These are phyloP conservation scores for Phytophthora sojae DNA, from an alignment of 352 stramenopile genomes.

Conservation along the genomic window DNA sequence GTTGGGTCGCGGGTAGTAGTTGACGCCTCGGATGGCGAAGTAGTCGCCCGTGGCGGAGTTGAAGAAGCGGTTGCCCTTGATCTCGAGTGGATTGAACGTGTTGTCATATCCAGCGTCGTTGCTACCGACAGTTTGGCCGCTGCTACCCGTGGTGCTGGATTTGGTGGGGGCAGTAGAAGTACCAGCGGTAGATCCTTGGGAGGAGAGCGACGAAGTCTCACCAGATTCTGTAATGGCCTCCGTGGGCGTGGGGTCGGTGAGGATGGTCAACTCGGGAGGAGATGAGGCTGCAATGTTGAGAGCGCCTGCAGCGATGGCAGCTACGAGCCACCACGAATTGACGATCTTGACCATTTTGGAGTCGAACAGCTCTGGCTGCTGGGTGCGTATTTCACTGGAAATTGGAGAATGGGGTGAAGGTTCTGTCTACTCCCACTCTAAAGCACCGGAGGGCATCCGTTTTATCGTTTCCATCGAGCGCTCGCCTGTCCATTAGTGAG, in stretches of 20 bases:
- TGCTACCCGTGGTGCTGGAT: not conserved
- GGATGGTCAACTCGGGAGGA: conserved; percentile 24
- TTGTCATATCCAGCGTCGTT: conserved; percentile 21
- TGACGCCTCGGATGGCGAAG: conserved; percentile 79
- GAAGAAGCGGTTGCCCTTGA: conserved; percentile 81
- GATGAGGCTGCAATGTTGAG: not conserved
- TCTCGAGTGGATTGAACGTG: not conserved
- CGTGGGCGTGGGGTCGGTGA: not conserved
- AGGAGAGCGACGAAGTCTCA: not conserved
- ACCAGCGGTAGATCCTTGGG: not conserved
- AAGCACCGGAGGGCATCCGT: conserved; percentile 1
- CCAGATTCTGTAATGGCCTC: conserved; percentile 4
- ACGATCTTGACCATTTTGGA: conserved; percentile 23
- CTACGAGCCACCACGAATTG: conserved; percentile 9
- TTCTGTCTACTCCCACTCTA: not conserved
- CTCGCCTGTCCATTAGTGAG: conserved; percentile 8
- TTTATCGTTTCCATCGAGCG: conserved; percentile 8
- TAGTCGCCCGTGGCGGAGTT: conserved; percentile 73
- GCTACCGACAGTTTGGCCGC: not conserved
- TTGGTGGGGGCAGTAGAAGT: not conserved
- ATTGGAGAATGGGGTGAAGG: conserved; percentile 20
- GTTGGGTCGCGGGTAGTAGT: conserved; percentile 91
- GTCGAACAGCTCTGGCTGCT: not conserved
- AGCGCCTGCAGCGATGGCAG: not conserved
- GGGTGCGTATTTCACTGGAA: conserved; percentile 31